Conservation (phyloP, 768 basidiomycete genomes). For the Fomitopsis serialis region DNA sequence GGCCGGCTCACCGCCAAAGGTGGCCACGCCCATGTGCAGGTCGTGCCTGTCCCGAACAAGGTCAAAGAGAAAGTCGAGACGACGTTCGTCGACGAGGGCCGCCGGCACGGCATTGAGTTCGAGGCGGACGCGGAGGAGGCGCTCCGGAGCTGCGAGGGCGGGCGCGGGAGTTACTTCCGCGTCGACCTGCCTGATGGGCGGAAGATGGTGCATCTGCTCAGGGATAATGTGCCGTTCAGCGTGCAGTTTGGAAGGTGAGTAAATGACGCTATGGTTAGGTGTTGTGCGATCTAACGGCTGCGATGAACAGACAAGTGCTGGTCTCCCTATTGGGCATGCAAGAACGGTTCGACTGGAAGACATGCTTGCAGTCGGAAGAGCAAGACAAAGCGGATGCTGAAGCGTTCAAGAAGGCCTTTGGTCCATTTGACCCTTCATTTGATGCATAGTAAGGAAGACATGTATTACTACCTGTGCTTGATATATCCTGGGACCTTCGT, state of each 20-base stretch:
- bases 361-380: conserved; percentile 74
- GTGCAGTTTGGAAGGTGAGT: conserved; percentile 92
- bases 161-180: conserved; percentile 77
- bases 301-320: conserved; percentile 64
- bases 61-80: conserved; percentile 60
- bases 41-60: conserved; percentile 67
- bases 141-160: conserved; percentile 41
- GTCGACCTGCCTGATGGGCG: conserved; percentile 86
- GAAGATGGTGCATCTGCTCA: conserved; percentile 82
- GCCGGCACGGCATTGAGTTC: conserved; percentile 63
- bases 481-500: no score
- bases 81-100: conserved; percentile 70
- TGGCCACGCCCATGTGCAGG: conserved; percentile 93
- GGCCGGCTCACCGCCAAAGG: conserved; percentile 79
- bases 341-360: conserved; percentile 89
- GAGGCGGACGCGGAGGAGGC: conserved; percentile 66
- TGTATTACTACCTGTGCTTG: no score
- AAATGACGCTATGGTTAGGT: background rate
- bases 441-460: background rate
- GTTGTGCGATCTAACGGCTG: background rate
- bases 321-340: conserved; percentile 71
- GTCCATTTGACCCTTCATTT: conserved; percentile 54
- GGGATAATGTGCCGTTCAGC: conserved; percentile 72
- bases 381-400: conserved; percentile 83
- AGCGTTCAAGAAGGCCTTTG: conserved; percentile 81